Evolutionary conservation across 371 early-diverging fungal genomes (phyloP), one percentile per base, ranked within the genome.

Genomic region (Syncephalastrum racemosum): DNA sequence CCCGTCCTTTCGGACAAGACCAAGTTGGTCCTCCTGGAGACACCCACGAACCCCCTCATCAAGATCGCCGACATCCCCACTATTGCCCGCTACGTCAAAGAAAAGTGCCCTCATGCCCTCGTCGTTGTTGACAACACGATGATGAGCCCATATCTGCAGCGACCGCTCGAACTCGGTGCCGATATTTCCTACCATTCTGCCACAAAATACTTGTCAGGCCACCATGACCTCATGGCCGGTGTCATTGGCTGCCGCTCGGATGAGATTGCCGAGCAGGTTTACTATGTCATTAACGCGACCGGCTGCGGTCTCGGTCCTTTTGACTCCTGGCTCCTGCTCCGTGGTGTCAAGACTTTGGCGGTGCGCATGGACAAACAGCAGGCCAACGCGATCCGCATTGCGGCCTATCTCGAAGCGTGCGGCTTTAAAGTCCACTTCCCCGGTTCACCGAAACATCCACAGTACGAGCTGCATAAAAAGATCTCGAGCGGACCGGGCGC

Each of bases 51-150:
- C 73, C 96, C 96, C 4, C 62, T 91, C 54, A 86, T 94, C 67
- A 88, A 90, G 58, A 87, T 95, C 47, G 85, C 82, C 19, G 94
- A 95, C 66, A 89, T 95, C 41, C 85, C 82, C 25, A 76, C 84
- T 52, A 90, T 94, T 56, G 67, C 83, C 23, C 70, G 80, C 50
- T 64, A 86, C 23, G 93, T 90, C 1, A 85, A 88, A 46, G 81
- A 72, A 53, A 67, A 70, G 19, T 85, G 85, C 56, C 90, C 91
- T 3, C 75, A 83, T 47, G 90, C 89, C 13, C 65, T 93, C 10
- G 88, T 95, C 6, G 92, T 93, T 19, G 96, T 95, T 3, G 96
- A 95, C 64, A 95, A 95, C 65, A 95, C 96, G 58, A 93, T 95
- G 91, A 91, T 93, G 93, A 86, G 86, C 18, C 96, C 96, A 25